These are phyloP conservation scores for Hymenoscyphus linearis DNA, from an alignment of 2,329 filamentous ascomycete genomes.

Conservation along the genomic window DNA sequence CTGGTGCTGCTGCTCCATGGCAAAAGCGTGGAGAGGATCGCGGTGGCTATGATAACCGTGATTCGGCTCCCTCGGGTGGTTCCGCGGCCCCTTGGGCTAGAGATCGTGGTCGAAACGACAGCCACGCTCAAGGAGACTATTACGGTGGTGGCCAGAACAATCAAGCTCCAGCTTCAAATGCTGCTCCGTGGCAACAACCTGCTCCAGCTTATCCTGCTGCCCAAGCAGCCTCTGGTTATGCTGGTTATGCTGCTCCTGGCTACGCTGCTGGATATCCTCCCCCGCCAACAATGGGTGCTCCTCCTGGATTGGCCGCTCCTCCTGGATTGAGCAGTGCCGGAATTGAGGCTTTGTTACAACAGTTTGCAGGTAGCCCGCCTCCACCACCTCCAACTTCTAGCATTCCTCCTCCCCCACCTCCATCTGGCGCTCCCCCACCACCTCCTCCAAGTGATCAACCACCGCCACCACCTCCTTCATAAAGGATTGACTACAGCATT, in stretches of 20 bases:
- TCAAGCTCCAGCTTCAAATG: conserved; percentile 36
- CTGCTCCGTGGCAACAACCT: conserved; percentile 41
- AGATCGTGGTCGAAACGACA: conserved; percentile 45
- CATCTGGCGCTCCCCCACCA: conserved; percentile 55
- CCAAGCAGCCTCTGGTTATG: conserved; percentile 49
- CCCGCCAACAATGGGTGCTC: conserved; percentile 41
- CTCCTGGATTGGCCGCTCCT: conserved; percentile 36
- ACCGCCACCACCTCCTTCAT: conserved; percentile 49
- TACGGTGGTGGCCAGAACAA: conserved; percentile 43
- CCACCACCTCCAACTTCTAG: conserved; percentile 49
- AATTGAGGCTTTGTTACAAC: conserved; percentile 61
- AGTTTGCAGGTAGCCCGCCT: conserved; percentile 46
- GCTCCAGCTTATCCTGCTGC: conserved; percentile 35
- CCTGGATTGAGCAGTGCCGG: conserved; percentile 50
- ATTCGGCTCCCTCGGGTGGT: conserved; percentile 34
- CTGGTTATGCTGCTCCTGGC: conserved; percentile 42
- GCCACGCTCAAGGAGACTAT: conserved; percentile 39
- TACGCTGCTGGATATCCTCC: conserved; percentile 38
- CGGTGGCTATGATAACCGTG: conserved; percentile 36
- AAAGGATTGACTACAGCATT: neutral
- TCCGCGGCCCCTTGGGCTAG: conserved; percentile 55
- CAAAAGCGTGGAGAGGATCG: conserved; percentile 41
- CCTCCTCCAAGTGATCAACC: conserved; percentile 52
- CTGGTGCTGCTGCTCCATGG: conserved; percentile 80
- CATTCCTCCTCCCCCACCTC: conserved; percentile 38